Evolutionary conservation across 139 green algal genomes (phyloP).

Genomic region (Chlamydomonas incerta): DNA sequence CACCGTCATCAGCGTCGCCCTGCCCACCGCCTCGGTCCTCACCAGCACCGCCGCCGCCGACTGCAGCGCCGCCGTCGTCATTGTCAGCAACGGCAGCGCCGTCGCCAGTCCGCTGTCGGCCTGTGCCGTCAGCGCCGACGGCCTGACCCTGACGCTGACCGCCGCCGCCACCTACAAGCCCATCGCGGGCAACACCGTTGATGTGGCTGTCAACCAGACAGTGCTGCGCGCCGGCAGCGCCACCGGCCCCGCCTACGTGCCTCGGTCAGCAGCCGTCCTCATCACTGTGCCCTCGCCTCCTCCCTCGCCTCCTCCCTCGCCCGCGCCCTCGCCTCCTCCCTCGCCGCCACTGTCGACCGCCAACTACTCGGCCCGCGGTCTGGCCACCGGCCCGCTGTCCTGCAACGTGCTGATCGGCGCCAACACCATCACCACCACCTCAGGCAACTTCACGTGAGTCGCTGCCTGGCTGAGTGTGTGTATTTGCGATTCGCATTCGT

Average conservation of each 20-base stretch:
- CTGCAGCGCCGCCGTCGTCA: background rate
- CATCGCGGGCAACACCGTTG: background rate
- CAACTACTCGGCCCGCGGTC: background rate
- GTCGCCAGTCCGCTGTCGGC: background rate
- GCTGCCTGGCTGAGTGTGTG: too few relatives aligned
- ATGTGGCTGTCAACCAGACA: background rate
- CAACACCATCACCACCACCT: background rate
- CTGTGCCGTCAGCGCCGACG: background rate
- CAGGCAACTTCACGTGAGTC: background rate
- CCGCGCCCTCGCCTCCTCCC: background rate
- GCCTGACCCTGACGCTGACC: background rate
- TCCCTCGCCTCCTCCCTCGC: background rate
- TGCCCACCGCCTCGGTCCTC: background rate
- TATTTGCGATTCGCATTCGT: too few relatives aligned
- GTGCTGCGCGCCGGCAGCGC: background rate
- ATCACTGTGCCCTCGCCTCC: background rate
- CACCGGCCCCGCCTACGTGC: background rate
- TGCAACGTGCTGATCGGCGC: background rate
- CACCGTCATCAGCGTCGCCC: background rate
- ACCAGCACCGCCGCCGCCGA: background rate
- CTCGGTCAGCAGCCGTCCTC: background rate
- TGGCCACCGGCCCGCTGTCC: background rate
- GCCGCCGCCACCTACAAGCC: background rate
- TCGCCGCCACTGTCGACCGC: background rate
- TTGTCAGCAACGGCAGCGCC: background rate